Conservation (phyloP, 2,329 filamentous ascomycete genomes). For the Neopestalotiopsis sp. region DNA sequence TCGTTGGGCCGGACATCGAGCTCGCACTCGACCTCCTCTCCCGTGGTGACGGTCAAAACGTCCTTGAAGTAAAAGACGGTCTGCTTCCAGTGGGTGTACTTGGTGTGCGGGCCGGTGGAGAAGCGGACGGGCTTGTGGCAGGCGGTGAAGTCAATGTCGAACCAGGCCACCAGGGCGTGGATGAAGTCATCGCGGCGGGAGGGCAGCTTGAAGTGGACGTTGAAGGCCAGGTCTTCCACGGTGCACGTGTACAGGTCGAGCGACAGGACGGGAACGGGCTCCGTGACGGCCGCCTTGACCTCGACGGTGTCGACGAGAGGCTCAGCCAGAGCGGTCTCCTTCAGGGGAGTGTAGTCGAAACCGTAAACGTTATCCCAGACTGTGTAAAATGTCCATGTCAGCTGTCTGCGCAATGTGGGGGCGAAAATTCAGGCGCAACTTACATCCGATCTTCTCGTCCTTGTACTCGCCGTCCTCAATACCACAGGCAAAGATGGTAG, state of each 20-base stretch:
- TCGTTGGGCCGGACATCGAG: conserved; percentile 87
- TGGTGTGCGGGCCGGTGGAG: conserved; percentile 95
- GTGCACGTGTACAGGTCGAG: conserved; percentile 94
- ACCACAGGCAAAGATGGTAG: conserved; percentile 93
- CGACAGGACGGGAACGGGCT: conserved; percentile 82
- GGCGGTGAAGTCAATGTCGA: conserved; percentile 97
- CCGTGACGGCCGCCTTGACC: conserved; percentile 94
- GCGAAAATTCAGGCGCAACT: conserved; percentile 41
- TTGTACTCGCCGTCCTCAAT: conserved; percentile 99
- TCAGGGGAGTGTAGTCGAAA: conserved; percentile 94
- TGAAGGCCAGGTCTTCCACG: conserved; percentile 82
- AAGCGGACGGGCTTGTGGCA: conserved; percentile 98
- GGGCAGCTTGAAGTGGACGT: conserved; percentile 74
- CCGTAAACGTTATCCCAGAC: conserved; percentile 99
- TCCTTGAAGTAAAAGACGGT: conserved; percentile 98
- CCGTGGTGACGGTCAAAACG: conserved; percentile 87
- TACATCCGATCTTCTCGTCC: conserved; percentile 99
- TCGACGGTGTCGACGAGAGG: conserved; percentile 98
- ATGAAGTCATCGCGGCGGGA: conserved; percentile 91
- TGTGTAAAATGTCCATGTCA: conserved; percentile 40
- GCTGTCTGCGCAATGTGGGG: not conserved
- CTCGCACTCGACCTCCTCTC: conserved; percentile 76
- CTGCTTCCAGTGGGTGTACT: conserved; percentile 99
- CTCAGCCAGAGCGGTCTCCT: conserved; percentile 90
- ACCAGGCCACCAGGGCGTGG: conserved; percentile 97